A percentile compares a stretch with the other conserved stretches of the same genome.
phyloP scores from a whole-genome alignment of 345 rosid species.

The Populus tremula region DNA sequence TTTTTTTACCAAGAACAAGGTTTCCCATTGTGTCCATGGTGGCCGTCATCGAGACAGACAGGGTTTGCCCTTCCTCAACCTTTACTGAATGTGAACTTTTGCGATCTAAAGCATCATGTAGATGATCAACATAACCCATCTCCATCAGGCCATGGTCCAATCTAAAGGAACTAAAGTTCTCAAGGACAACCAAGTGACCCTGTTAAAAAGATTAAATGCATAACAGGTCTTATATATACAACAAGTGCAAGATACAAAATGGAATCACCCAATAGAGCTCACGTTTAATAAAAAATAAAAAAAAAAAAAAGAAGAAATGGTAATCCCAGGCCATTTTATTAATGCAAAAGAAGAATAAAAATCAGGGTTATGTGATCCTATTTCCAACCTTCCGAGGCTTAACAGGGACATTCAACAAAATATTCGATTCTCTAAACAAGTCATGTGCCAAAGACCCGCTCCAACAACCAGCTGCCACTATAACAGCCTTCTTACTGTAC shows the following conservation, averaged over 20 bases:
- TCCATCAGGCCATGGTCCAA: slow-evolving; percentile 89
- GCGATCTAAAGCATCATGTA: slow-evolving; percentile 15
- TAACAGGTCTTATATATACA: slow-evolving; percentile 2
- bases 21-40: slow-evolving; percentile 69
- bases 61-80: slow-evolving; percentile 35
- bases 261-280: background rate
- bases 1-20: slow-evolving; percentile 69
- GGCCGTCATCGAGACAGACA: slow-evolving; percentile 85
- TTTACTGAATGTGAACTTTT: slow-evolving; percentile 33
- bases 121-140: slow-evolving; percentile 60
- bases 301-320: background rate
- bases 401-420: slow-evolving; percentile 53
- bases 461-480: slow-evolving; percentile 91
- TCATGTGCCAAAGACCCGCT: slow-evolving; percentile 67
- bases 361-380: background rate
- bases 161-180: slow-evolving; percentile 52
- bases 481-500: slow-evolving; percentile 61
- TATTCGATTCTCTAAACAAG: slow-evolving; percentile 46
- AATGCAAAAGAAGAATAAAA: background rate
- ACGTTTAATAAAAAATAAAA: background rate
- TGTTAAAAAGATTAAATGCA: slow-evolving; percentile 30
- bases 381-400: slow-evolving; percentile 78
- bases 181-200: slow-evolving; percentile 87
- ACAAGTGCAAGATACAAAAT: background rate
- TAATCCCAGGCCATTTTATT: background rate